A percentile compares a stretch with the other conserved stretches of the same genome.
phyloP scores from a whole-genome alignment of 176 grass and related monocot genomes.

The Bromus sterilis region DNA sequence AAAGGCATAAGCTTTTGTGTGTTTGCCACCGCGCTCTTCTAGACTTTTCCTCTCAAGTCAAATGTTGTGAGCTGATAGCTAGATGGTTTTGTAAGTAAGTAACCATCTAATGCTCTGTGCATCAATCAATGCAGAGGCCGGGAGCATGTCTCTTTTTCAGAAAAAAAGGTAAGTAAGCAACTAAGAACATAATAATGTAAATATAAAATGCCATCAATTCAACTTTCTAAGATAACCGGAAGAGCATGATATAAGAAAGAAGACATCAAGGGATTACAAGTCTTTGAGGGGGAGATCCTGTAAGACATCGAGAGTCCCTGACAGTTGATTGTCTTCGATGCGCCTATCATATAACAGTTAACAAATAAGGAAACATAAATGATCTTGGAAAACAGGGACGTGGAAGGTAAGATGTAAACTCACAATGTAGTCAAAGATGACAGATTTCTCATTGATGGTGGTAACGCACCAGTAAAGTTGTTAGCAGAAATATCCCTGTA shows the following conservation, averaged over 20 bases:
- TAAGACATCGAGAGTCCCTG: slow-evolving; percentile 67
- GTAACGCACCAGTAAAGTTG: slow-evolving; percentile 68
- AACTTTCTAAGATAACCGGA: not conserved
- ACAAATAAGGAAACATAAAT: not conserved
- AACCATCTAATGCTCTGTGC: not conserved
- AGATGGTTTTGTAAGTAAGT: not conserved
- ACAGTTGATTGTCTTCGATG: slow-evolving; percentile 76
- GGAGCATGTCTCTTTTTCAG: not conserved
- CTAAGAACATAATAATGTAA: slow-evolving; percentile 3
- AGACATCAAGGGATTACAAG: slow-evolving; percentile 45
- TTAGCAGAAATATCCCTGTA: slow-evolving; percentile 81
- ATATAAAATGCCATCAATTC: not conserved
- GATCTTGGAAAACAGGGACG: not conserved
- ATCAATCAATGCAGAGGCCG: not conserved
- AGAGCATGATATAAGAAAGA: not conserved
- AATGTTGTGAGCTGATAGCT: slow-evolving; percentile 14
- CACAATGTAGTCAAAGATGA: slow-evolving; percentile 92
- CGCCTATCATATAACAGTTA: slow-evolving; percentile 36
- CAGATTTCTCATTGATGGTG: slow-evolving; percentile 69
- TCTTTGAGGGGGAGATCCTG: slow-evolving; percentile 83
- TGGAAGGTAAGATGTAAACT: slow-evolving; percentile 16
- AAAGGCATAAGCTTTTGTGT: not conserved
- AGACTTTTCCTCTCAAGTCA: slow-evolving; percentile 1
- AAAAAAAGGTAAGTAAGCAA: not conserved
- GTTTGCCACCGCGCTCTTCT: not conserved